A percentile compares a stretch with the other conserved stretches of the same genome.
These are phyloP conservation scores for Paxillus ammoniavirescens DNA, from an alignment of 768 basidiomycete species.

Conservation along the genomic window DNA sequence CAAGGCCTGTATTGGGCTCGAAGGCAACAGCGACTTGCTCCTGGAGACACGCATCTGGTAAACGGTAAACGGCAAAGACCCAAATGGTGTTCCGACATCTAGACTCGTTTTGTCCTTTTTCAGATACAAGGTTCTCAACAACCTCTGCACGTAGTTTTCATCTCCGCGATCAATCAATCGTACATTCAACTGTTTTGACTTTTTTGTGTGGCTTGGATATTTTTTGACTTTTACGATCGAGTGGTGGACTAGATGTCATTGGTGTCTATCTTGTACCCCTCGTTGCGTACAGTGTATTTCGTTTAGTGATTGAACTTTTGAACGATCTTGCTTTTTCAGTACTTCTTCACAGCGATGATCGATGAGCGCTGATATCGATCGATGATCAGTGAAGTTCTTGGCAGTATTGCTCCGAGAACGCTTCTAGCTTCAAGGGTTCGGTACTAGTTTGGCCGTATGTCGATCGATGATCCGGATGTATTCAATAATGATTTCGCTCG, in stretches of 20 bases:
- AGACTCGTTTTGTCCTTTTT: background rate
- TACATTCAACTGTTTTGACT: constrained; percentile 17
- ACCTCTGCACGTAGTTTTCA: background rate
- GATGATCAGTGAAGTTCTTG: constrained; percentile 44
- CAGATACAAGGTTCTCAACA: constrained; percentile 21
- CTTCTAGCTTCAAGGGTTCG: constrained; percentile 35
- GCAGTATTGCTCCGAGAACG: constrained; percentile 50
- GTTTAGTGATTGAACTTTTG: constrained; percentile 4
- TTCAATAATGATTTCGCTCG: background rate
- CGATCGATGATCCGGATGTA: background rate
- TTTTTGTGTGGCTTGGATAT: background rate
- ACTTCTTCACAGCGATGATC: no score
- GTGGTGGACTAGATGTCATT: background rate
- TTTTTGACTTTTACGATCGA: background rate
- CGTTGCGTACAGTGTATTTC: background rate
- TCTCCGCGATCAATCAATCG: background rate
- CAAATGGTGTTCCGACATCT: background rate
- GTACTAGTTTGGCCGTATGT: background rate
- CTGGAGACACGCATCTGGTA: constrained; percentile 89
- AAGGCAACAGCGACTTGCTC: constrained; percentile 79
- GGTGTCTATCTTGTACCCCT: background rate
- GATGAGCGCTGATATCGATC: no score
- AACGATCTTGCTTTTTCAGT: no score
- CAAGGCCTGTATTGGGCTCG: constrained; percentile 90
- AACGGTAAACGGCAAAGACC: constrained; percentile 17